A percentile compares a stretch with the other conserved stretches of the same genome.
These are phyloP conservation scores for Diaporthe sp. DNA, from an alignment of 2,329 filamentous ascomycete genomes.

Conservation along the genomic window DNA sequence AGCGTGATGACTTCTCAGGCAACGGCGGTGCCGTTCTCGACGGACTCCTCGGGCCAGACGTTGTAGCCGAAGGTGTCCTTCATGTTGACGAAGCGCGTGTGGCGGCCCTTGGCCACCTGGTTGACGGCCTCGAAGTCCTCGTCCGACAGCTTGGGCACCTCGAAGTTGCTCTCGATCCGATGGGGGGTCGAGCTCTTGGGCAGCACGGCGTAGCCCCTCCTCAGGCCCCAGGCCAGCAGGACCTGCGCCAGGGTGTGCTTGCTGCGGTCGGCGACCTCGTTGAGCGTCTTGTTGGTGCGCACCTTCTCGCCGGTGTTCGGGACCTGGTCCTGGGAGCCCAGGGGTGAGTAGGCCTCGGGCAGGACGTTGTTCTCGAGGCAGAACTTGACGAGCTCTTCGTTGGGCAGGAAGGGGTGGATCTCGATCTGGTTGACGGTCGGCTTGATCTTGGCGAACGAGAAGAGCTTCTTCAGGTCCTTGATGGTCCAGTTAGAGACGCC, in stretches of 20 bases:
- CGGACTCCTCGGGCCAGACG: slow-evolving; percentile 74
- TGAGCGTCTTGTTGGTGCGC: slow-evolving; percentile 70
- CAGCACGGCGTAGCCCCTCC: slow-evolving; percentile 76
- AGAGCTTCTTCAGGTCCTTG: slow-evolving; percentile 66
- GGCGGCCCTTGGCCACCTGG: slow-evolving; percentile 74
- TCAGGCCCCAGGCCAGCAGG: slow-evolving; percentile 75
- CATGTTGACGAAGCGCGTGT: slow-evolving; percentile 84
- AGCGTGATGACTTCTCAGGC: slow-evolving; percentile 20
- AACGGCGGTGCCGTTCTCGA: slow-evolving; percentile 35
- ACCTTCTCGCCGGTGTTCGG: slow-evolving; percentile 78
- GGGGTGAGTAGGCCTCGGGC: slow-evolving; percentile 64
- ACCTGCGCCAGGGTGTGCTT: slow-evolving; percentile 72
- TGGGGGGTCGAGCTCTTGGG: slow-evolving; percentile 78
- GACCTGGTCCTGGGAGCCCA: slow-evolving; percentile 78
- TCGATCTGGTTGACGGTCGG: slow-evolving; percentile 68
- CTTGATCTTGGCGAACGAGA: slow-evolving; percentile 61
- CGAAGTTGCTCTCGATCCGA: slow-evolving; percentile 76
- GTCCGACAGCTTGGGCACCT: slow-evolving; percentile 68
- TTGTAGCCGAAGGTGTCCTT: slow-evolving; percentile 85
- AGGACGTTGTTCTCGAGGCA: slow-evolving; percentile 66
- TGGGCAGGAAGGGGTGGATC: slow-evolving; percentile 62
- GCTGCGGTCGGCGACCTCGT: slow-evolving; percentile 69
- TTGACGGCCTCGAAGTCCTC: slow-evolving; percentile 74
- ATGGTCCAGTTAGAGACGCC: slow-evolving; percentile 72
- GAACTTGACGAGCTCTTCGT: slow-evolving; percentile 65